phyloP scores from a whole-genome alignment of 345 rosid genomes.

The Eucalyptus sp. region DNA sequence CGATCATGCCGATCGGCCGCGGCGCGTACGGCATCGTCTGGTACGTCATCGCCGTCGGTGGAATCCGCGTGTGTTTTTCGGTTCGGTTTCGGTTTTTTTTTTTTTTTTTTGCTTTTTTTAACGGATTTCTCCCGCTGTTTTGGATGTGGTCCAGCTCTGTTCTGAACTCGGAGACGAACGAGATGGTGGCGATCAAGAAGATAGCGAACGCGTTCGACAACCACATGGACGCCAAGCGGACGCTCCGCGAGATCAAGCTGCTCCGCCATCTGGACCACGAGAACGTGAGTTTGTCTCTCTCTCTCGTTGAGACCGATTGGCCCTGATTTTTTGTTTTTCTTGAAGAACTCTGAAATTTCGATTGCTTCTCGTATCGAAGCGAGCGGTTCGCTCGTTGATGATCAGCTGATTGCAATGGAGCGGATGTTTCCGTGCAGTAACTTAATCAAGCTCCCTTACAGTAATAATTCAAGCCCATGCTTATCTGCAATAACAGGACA shows the following conservation, averaged over 20 bases:
- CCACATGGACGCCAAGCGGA: constrained; percentile 94
- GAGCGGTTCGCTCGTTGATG: not conserved
- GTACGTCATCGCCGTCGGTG: constrained; percentile 13
- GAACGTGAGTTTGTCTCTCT: constrained; percentile 35
- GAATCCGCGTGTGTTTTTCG: not conserved
- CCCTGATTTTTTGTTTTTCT: not conserved
- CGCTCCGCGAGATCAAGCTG: constrained; percentile 96
- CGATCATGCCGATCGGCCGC: constrained; percentile 92
- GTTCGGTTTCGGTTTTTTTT: not conserved
- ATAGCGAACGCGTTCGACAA: constrained; percentile 93
- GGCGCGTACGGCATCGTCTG: constrained; percentile 99
- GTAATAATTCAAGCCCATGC: not conserved
- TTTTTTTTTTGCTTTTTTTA: not conserved
- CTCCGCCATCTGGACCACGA: constrained; percentile 97
- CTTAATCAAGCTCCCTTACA: not conserved
- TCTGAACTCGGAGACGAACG: constrained; percentile 82
- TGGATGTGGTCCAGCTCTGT: constrained; percentile 51
- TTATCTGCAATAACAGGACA: not conserved
- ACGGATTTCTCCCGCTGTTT: not conserved
- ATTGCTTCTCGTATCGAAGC: not conserved
- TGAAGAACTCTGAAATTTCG: not conserved
- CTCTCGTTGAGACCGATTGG: not conserved
- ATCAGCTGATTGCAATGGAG: not conserved
- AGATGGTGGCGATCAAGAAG: constrained; percentile 95
- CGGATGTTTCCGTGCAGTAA: not conserved